Base-by-base conservation (phyloP, 2,329 filamentous ascomycete species). In the Fusarium stilboides region DNA sequence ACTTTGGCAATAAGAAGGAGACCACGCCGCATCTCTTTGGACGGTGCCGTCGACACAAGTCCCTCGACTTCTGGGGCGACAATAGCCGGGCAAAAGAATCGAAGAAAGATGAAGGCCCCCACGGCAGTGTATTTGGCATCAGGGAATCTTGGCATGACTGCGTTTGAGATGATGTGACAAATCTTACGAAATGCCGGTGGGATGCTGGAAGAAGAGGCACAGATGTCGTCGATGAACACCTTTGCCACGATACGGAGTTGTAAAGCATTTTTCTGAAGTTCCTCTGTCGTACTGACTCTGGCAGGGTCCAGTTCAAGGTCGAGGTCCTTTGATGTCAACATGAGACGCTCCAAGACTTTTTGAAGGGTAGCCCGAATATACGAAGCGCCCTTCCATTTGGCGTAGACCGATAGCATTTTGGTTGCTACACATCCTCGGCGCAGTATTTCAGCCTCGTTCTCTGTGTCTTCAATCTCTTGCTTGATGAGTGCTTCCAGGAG, bases 71-170 rank as follows among this genome's bases (percentile, higher is more conserved):
- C 89, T 1, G 90, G 90, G 2, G 90, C 89, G 17, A 92, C 90
- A 55, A 92, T 92, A 26, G 90, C 90, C 9, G 90, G 90, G 68
- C 90, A 92, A 75, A 92, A 92, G 80, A 92, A 92, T 10, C 90
- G 86, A 24, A 92, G 82, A 73, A 92, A 92, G 59, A 92, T 88
- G 73, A 92, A 92, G 1, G 90, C 89, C 1, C 90, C 90, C 15
- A 92, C 89, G 5, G 90, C 90, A 0, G 89, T 92, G 74, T 91
- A 92, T 77, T 91, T 92, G 8, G 90, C 89, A 62, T 92, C 89
- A 0, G 87, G 88, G 70, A 92, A 92, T 33, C 87, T 84, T 28
- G 83, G 83, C 73, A 88, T 85, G 2, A 92, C 89, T n/a, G 88
- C 85, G 17, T 85, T 81, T 14, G 87, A 89, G 77, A 89, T 87